Percentiles rank a stretch among this genome's conserved stretches.
Evolutionary conservation across 2,329 filamentous ascomycete genomes (phyloP).

Genomic region (Penicillium sp.): DNA sequence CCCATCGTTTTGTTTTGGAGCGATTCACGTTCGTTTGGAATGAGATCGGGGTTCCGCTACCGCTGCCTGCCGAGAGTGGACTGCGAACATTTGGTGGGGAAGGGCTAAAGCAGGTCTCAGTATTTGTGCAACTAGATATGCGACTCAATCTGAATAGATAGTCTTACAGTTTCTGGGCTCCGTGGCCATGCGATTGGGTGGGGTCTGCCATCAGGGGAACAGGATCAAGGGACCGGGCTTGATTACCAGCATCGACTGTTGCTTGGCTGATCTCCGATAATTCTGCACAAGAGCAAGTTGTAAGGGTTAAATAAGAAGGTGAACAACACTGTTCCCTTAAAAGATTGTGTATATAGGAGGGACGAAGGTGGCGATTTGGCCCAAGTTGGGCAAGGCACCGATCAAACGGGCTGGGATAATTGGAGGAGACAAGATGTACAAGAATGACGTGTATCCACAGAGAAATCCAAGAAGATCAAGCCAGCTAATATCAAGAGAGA

Average conservation of each 20-base stretch:
- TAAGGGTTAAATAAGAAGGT: not conserved
- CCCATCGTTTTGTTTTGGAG: conserved; percentile 88
- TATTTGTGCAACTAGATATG: conserved; percentile 5
- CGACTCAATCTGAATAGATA: not conserved
- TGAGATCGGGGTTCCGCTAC: conserved; percentile 41
- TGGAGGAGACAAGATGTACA: conserved; percentile 15
- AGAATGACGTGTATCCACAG: conserved; percentile 14
- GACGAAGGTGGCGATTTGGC: conserved; percentile 14
- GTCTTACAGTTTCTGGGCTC: conserved; percentile 22
- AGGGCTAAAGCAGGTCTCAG: conserved; percentile 12
- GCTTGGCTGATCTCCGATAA: conserved; percentile 2
- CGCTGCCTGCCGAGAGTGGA: conserved; percentile 23
- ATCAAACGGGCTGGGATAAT: conserved; percentile 13
- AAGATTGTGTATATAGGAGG: conserved; percentile 1
- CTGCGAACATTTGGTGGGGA: conserved; percentile 19
- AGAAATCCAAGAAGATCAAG: not conserved
- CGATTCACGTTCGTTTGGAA: conserved; percentile 84
- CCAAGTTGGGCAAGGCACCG: conserved; percentile 13
- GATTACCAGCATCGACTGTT: conserved; percentile 14
- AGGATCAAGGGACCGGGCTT: conserved; percentile 3
- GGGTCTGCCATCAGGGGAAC: conserved; percentile 22
- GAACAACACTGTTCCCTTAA: not conserved
- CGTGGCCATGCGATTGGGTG: conserved; percentile 20
- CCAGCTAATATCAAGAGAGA: not conserved
- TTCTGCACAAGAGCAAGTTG: not conserved